These are phyloP conservation scores for Chaetomiaceae sp. DNA, from an alignment of 2,329 filamentous ascomycete genomes.

Conservation along the genomic window DNA sequence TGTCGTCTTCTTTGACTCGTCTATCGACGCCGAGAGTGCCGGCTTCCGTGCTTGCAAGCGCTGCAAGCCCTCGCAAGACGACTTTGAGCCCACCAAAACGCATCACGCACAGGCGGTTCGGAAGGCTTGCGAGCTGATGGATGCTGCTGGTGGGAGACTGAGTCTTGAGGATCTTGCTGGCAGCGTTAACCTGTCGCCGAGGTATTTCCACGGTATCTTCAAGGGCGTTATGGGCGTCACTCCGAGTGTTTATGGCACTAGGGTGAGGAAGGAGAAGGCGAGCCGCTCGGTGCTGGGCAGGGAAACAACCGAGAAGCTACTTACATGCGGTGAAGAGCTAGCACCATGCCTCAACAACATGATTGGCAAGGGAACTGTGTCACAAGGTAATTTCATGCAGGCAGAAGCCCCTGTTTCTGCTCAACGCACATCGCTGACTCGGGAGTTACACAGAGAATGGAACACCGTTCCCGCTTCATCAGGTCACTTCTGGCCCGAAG, in stretches of 20 bases:
- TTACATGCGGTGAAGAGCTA: no score
- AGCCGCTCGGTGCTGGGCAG: background rate
- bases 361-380: no score
- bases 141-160: background rate
- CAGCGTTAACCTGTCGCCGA: background rate
- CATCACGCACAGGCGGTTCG: background rate
- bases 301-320: background rate
- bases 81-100: background rate
- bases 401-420: no score
- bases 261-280: background rate
- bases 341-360: no score
- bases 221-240: background rate
- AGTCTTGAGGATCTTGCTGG: background rate
- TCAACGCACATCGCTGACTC: no score
- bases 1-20: background rate
- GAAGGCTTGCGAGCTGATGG: background rate
- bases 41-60: constrained; percentile 4
- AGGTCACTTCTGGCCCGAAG: no score
- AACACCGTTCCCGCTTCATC: no score
- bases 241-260: background rate
- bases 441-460: no score
- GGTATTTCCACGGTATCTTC: constrained; percentile 1
- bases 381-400: no score
- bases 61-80: background rate
- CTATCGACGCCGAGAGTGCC: background rate